Base-by-base conservation (phyloP, 2,329 filamentous ascomycete genomes). In the Aspergillus hiratsukae region DNA sequence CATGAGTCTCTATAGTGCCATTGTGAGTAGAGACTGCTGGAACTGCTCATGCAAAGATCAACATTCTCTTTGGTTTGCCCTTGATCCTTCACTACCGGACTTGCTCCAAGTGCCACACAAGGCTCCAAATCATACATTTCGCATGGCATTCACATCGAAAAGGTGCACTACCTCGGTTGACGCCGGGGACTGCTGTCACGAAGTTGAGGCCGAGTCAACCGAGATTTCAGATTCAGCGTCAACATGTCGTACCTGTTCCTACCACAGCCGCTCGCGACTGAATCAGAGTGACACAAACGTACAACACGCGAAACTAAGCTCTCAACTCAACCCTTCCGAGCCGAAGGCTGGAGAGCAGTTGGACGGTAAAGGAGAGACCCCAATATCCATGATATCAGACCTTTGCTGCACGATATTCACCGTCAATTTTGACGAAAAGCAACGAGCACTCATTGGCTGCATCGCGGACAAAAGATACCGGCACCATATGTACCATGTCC, bases 21-120 rank as follows among this genome's bases (percentile, higher is more conserved):
- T 60, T 17, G 29, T 60, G 14, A 43, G 37, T 4, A 50, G 55
- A 4, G 29, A 53, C 11, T 50, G 58, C 41, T 60, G 58, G 58
- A 55, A 55, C 17, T 60, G 55, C 19, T 23, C 35, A 1, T 53
- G 55, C 35, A 55, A 9, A 29, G 46, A 49, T n/a, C 43, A 3
- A 17, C 45, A 54, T 49, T 49, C 28, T 11, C 19, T 54, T 27
- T 19, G 7, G 17, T 40, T 54, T 14, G 28, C 14, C 10, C 52
- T 54, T 4, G 61, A 61, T 45, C 2, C 9, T 8, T 28, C 28
- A 28, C 2, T 8, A 28, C 8, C 3, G 3, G 7, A 21, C 19
- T 25, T 48, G 4, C 19, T 25, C 10, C 5, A 21, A 5, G n/a
- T 10, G 25, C 45, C 8, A 9, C 45, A 21, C 11, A 7, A 48